Evolutionary conservation across 257 asterid genomes (phyloP), one percentile per base, ranked within the genome.

Genomic region (Fraxinus americana): DNA sequence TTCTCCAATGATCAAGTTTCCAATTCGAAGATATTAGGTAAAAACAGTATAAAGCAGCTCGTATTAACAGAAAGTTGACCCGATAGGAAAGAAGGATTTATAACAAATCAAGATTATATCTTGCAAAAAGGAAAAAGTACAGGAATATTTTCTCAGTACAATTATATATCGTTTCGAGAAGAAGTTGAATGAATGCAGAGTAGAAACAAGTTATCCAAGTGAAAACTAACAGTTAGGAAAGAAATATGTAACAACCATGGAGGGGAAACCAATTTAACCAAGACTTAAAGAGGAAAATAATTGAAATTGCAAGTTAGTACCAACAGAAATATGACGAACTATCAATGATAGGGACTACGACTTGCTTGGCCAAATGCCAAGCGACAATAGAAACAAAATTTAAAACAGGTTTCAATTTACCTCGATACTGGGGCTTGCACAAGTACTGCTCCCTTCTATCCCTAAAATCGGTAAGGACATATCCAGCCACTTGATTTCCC

Each of bases 371-470:
- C 25, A 39, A 25, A 36, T 77, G 27, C 21, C 52, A 45, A 45
- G 43, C 71, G 48, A 77, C 50, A 35, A 30, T 39, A 59, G 7
- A 16, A 17, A 54, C 36, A 16, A 13, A 43, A 67, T 29, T 66
- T 21, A 25, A 34, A 77, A 68, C 27, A 65, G 52, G 10, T 16
- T 4, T 6, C 27, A 32, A 32, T 71, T 82, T 91, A 91, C 98
- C 96, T 87, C 85, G 89, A 85, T 82, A 83, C 81, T 84, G 99
- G 76, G 94, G 88, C 86, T 85, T 90, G 78, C 77, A 79, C 75
- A 86, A 74, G 87, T 86, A 88, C 54, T 83, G 95, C 74, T 92
- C 96, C 81, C 84, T 90, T 80, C 67, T 87, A 81, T 81, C 89
- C 67, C 89, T 82, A 72, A 81, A 85, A 32, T 90, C 95, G 2